A percentile compares a stretch with the other conserved stretches of the same genome.
These are phyloP conservation scores for Athelia psychrophila DNA, from an alignment of 1,284 basidiomycete species.

Conservation along the genomic window DNA sequence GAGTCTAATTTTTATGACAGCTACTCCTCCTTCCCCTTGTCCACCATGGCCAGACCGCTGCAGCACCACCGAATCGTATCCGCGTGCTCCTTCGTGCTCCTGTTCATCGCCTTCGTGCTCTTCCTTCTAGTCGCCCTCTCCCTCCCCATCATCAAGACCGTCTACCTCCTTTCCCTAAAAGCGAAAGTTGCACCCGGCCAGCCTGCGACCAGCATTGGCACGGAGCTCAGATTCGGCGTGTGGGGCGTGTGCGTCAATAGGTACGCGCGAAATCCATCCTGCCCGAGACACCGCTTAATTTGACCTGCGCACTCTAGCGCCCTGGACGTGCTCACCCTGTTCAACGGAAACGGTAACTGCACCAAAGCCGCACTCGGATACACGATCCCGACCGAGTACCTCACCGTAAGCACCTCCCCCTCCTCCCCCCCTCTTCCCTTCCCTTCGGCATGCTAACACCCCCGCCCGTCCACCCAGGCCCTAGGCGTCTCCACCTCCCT, in stretches of 20 bases:
- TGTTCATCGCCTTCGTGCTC: conserved; percentile 61
- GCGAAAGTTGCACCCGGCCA: conserved; percentile 31
- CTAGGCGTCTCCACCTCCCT: conserved; percentile 43
- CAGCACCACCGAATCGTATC: conserved; percentile 43
- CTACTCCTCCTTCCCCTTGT: too few species aligned
- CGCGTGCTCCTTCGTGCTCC: conserved; percentile 39
- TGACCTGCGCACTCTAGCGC: conserved; percentile 19
- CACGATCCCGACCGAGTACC: conserved; percentile 33
- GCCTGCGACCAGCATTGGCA: conserved; percentile 51
- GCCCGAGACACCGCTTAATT: background rate
- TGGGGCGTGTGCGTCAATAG: conserved; percentile 71
- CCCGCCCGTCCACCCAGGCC: conserved; percentile 15
- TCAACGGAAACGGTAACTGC: conserved; percentile 40
- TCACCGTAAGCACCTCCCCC: conserved; percentile 25
- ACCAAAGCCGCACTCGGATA: conserved; percentile 58
- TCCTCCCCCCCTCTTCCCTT: background rate
- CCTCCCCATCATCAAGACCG: conserved; percentile 66
- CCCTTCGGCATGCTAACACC: background rate
- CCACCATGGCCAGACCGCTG: background rate
- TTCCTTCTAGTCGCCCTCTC: conserved; percentile 74
- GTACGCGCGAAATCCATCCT: conserved; percentile 24
- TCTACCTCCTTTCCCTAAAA: conserved; percentile 63
- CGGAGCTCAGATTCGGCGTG: conserved; percentile 64
- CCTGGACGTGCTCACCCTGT: conserved; percentile 22
- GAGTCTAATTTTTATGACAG: too few species aligned